Evolutionary conservation across 129 eudicot species (phyloP).

Genomic region (Dittrichia graveolens): DNA sequence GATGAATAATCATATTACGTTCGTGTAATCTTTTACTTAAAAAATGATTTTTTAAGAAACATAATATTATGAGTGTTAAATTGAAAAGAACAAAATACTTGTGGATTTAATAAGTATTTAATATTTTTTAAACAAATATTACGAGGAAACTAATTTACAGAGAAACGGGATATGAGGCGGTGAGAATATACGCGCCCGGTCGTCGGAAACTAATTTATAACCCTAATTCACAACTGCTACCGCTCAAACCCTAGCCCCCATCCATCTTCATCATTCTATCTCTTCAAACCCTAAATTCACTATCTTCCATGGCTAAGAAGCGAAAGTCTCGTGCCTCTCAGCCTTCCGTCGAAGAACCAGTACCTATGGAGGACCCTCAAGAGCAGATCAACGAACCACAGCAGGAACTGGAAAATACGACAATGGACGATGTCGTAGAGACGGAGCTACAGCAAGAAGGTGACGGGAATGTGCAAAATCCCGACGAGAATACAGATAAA

Average conservation of each 20-base stretch:
- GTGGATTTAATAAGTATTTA: no score
- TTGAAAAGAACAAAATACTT: no score
- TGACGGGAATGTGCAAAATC: conserved; percentile 21
- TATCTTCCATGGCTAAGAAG: conserved; percentile 58
- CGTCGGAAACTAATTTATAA: neutral
- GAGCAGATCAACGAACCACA: conserved; percentile 16
- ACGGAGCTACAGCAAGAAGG: conserved; percentile 30
- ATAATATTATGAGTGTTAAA: no score
- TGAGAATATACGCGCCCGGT: no score
- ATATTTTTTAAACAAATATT: no score
- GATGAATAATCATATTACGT: no score
- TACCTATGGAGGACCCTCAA: conserved; percentile 28
- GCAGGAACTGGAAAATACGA: conserved; percentile 3
- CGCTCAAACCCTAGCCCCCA: conserved; percentile 34
- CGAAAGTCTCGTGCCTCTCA: conserved; percentile 53
- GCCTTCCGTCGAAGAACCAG: conserved; percentile 29
- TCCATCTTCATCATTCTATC: neutral
- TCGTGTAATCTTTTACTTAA: no score
- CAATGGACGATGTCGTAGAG: conserved; percentile 19
- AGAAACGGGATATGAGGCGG: no score
- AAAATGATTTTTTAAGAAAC: no score
- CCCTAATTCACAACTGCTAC: conserved; percentile 3
- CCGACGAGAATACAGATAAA: neutral
- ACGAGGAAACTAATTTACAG: no score
- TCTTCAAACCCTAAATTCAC: conserved; percentile 21